These are phyloP conservation scores for Rhodotorula babjevae DNA, from an alignment of 768 basidiomycete genomes.

Conservation along the genomic window DNA sequence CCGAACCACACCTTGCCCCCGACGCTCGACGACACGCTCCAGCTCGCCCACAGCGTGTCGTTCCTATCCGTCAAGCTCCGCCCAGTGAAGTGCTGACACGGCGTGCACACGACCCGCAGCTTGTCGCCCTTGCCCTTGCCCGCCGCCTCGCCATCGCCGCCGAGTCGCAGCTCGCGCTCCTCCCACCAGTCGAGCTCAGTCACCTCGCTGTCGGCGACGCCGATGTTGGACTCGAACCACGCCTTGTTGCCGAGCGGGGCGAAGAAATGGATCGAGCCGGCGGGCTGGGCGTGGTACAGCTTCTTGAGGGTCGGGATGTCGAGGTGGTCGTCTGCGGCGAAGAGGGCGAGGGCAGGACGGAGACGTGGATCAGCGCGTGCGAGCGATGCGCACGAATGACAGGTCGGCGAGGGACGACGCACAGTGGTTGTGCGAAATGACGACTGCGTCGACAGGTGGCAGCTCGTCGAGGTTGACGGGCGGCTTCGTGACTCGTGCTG, in stretches of 20 bases:
- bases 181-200: conserved; percentile 60
- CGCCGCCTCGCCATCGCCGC: background rate
- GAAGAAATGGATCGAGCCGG: conserved; percentile 54
- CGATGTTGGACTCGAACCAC: conserved; percentile 50
- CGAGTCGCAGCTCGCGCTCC: conserved; percentile 6
- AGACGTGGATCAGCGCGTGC: background rate
- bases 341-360: conserved; percentile 33
- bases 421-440: conserved; percentile 56
- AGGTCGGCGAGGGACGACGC: too few species aligned
- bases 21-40: conserved; percentile 54
- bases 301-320: conserved; percentile 52
- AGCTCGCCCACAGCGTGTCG: conserved; percentile 63
- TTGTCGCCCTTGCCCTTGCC: conserved; percentile 33
- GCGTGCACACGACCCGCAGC: conserved; percentile 59
- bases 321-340: conserved; percentile 50
- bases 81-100: conserved; percentile 56
- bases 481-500: conserved; percentile 27
- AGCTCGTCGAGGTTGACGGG: conserved; percentile 53
- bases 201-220: conserved; percentile 50
- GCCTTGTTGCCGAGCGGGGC: conserved; percentile 57
- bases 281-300: conserved; percentile 43
- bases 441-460: conserved; percentile 61
- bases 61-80: conserved; percentile 45
- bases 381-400: too few species aligned
- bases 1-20: conserved; percentile 32